Evolutionary conservation across 306 rosid genomes (phyloP).

Genomic region (Prinsepia uniflora): DNA sequence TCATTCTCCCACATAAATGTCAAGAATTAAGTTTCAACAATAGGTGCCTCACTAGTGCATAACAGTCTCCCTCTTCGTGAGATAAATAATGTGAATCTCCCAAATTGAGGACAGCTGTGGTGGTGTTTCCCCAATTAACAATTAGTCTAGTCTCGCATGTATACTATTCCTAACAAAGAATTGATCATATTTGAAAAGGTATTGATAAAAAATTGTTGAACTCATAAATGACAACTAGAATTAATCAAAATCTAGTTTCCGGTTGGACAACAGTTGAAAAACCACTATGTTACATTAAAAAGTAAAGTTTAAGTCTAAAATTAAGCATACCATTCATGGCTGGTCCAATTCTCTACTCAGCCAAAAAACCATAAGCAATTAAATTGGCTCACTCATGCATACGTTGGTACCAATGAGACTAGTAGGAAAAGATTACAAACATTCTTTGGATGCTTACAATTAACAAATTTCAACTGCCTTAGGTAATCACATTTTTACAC

Average conservation of each 20-base stretch:
- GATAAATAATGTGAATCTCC: neutral
- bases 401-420: neutral
- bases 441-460: neutral
- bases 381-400: neutral
- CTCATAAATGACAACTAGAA: neutral
- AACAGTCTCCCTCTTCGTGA: neutral
- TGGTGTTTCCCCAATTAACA: neutral
- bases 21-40: neutral
- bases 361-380: neutral
- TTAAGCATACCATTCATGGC: neutral
- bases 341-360: neutral
- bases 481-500: neutral
- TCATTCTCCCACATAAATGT: neutral
- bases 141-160: neutral
- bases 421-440: neutral
- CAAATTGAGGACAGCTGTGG: neutral
- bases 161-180: neutral
- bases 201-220: neutral
- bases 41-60: neutral
- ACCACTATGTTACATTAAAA: neutral
- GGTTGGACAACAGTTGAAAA: neutral
- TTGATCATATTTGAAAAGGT: neutral
- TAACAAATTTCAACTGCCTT: constrained; percentile 4
- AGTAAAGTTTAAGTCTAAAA: neutral
- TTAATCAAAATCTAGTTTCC: neutral